Evolutionary conservation across 345 rosid species (phyloP), one percentile per base, ranked within the genome.

Genomic region (Anastatica hierochuntica): DNA sequence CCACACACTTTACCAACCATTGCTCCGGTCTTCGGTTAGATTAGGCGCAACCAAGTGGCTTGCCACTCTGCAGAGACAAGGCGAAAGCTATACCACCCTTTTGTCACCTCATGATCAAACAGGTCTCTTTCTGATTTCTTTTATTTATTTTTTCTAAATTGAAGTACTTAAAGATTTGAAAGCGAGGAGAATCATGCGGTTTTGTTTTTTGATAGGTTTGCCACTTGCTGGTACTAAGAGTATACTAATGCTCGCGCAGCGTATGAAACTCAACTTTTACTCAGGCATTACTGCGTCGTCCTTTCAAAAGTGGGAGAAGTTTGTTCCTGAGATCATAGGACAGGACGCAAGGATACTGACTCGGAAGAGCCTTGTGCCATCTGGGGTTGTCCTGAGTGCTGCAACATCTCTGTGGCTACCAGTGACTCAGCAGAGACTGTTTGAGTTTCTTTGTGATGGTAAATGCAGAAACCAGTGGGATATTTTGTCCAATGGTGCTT

Each of bases 381-480:
- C 69, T 2, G 89, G 95, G 17, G 43, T 78, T 10, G 74, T 79
- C 36, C 24, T 85, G 39, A 69, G 85, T 24, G 83, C 79, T 6
- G 67, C 85, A 8, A 78, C 84, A 20, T 78, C 85, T n/a, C 35
- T 79, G 21, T 85, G 90, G 90, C 59, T 85, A 68, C 83, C 84
- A 0, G 70, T 72, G 26, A 38, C 75, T 15, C 76, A 63, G 51
- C 71, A 74, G 43, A 72, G 71, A 46, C 64, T 85, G n/a, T 82
- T 85, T 58, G 74, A 82, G 30, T 85, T 78, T 63, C 63, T 85
- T 50, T 59, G 81, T 14, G 59, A 78, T 27, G 75, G 74, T 43
- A 67, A 51, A 35, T 31, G 36, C 16, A 75, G 90, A 68, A 69
- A 69, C 46, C 66, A 75, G 40, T 76, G 95, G 90, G 87, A 82